Base-by-base conservation (phyloP, 2,329 filamentous ascomycete genomes). In the Diaporthe citriasiana region DNA sequence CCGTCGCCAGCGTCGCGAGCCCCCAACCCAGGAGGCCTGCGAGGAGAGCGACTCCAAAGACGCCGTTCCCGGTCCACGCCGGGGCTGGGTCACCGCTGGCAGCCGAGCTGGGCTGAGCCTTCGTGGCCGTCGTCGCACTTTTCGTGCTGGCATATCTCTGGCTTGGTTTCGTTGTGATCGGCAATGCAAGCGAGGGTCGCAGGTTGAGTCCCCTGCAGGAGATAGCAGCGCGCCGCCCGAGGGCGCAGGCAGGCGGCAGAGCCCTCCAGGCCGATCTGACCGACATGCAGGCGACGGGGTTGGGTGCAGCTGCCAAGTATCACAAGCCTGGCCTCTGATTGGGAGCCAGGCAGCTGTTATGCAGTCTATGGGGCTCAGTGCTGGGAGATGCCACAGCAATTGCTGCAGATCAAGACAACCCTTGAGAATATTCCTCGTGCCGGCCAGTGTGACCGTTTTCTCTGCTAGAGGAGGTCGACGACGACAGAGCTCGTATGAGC, bases 11-110 rank as follows among this genome's bases (percentile, higher is more conserved):
- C 42, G 80, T 80, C 10, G 85, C 83, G 30, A 84, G 71, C 3
- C 83, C 83, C 85, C 85, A 87, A 30, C 85, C 86, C 56, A 82
- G 70, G 65, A 83, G 75, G 17, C 84, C 84, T 22, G 86, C 82
- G 1, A 79, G 82, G 6, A 79, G 78, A n/a, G 84, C 84, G 35
- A 85, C 78, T 22, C 80, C 82, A 38, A 84, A 76, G 4, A 86
- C 83, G 3, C 79, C 81, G 33, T 79, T 77, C 6, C 82, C 76
- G 10, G 79, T 79, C 81, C 81, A 81, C 77, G 78, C 76, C 53
- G 78, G 77, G 17, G 76, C 77, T 22, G 71, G 77, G 17, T 59
- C 55, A 27, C 35, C 72, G 51, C 63, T 33, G 63, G 69, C 45
- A 40, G 65, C 51, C n/a, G 72, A 30, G 40, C 50, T 27, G 40